Evolutionary conservation across 2,329 filamentous ascomycete species (phyloP).

Genomic region (Annulohypoxylon truncatum): DNA sequence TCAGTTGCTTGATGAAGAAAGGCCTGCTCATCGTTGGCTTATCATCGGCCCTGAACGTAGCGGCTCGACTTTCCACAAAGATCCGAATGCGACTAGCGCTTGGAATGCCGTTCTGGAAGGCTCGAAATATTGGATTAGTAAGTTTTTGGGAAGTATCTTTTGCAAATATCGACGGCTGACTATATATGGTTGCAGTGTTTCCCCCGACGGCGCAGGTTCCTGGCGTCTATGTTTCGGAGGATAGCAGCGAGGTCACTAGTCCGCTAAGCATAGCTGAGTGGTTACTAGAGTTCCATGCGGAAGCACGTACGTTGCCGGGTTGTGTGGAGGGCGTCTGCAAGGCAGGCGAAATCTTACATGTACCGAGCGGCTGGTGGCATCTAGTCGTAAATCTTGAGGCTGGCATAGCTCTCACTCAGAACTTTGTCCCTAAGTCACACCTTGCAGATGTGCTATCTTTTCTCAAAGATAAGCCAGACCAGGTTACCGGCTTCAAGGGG

Average conservation of each 20-base stretch:
- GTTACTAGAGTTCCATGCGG: conserved; percentile 87
- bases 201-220: conserved; percentile 82
- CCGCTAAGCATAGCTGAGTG: conserved; percentile 97
- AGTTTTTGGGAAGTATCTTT: not conserved
- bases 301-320: conserved; percentile 79
- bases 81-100: conserved; percentile 77
- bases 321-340: conserved; percentile 88
- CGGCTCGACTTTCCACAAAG: conserved; percentile 95
- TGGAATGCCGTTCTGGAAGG: conserved; percentile 96
- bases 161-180: conserved; percentile 11
- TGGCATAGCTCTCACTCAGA: conserved; percentile 91
- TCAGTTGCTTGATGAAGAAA: conserved; percentile 77
- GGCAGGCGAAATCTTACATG: conserved; percentile 88
- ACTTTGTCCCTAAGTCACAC: conserved; percentile 86
- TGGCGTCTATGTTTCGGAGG: conserved; percentile 88
- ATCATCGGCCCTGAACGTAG: conserved; percentile 89
- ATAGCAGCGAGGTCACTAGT: conserved; percentile 92
- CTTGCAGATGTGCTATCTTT: conserved; percentile 82
- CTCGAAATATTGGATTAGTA: conserved; percentile 92
- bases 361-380: conserved; percentile 97
- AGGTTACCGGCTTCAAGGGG: conserved; percentile 86
- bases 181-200: conserved; percentile 69
- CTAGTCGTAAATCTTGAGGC: conserved; percentile 89
- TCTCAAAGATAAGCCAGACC: conserved; percentile 81
- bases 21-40: conserved; percentile 91